A percentile compares a stretch with the other conserved stretches of the same genome.
Evolutionary conservation across 306 rosid genomes (phyloP).

Genomic region (Glycine tomentella): DNA sequence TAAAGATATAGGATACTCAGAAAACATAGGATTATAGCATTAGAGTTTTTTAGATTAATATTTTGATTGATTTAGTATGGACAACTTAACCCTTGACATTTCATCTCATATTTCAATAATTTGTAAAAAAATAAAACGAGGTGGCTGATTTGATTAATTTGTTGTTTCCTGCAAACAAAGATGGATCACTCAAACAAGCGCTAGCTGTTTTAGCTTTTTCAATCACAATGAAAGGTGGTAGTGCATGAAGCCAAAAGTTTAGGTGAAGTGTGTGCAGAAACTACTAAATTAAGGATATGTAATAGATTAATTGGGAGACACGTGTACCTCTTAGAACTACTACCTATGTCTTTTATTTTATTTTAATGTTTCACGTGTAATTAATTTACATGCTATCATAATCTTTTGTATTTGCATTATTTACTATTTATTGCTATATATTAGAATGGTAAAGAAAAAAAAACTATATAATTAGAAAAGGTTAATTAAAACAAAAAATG

Average conservation of each 20-base stretch:
- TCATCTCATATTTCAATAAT: not conserved
- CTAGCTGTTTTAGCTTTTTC: slow-evolving; percentile 46
- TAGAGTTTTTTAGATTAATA: not conserved
- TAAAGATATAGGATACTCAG: not conserved
- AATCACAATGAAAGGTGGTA: slow-evolving; percentile 47
- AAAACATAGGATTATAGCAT: not conserved
- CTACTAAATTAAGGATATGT: slow-evolving; percentile 44
- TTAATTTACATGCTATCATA: not conserved
- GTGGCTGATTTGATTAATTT: not conserved
- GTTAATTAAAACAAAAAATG: not conserved
- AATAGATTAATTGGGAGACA: slow-evolving; percentile 44
- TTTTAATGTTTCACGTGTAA: slow-evolving; percentile 28
- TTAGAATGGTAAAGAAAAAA: too few relatives aligned
- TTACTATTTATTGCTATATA: too few relatives aligned
- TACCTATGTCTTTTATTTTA: not conserved
- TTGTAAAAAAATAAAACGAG: not conserved
- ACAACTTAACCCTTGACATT: not conserved
- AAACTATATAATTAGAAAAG: too few relatives aligned
- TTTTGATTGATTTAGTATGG: not conserved
- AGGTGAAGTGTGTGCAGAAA: slow-evolving; percentile 58
- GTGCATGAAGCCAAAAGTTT: slow-evolving; percentile 64
- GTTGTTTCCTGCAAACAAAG: slow-evolving; percentile 55
- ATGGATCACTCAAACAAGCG: slow-evolving; percentile 18
- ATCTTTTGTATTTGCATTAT: not conserved
- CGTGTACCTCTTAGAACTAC: slow-evolving; percentile 53